A percentile compares a stretch with the other conserved stretches of the same genome.
Evolutionary conservation across 75 land plant genomes (phyloP).

Genomic region (Adiantum capillusveneris): DNA sequence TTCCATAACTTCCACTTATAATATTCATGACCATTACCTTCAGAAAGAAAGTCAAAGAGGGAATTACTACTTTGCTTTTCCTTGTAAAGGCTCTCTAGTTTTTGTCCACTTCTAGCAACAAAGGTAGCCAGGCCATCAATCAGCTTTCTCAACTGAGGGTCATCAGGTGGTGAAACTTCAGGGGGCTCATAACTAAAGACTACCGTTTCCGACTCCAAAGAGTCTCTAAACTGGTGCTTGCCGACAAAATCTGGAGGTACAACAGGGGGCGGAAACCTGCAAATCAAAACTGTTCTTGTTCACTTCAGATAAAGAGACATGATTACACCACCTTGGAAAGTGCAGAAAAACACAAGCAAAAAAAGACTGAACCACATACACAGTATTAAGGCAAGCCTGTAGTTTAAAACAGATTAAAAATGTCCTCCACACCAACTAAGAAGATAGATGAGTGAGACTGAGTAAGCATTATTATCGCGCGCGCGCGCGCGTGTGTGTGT

Average conservation of each 20-base stretch:
- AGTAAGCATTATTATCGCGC: no score
- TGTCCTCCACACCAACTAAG: no score
- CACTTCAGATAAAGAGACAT: no score
- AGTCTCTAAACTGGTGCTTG: constrained; percentile 46
- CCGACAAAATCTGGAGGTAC: constrained; percentile 66
- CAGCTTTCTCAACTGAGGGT: constrained; percentile 49
- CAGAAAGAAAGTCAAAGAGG: constrained; percentile 65
- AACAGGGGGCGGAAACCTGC: constrained; percentile 77
- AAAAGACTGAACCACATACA: no score
- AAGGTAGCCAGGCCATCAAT: constrained; percentile 89
- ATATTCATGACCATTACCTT: constrained; percentile 77
- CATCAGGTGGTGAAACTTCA: constrained; percentile 69
- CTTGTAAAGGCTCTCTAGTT: constrained; percentile 74
- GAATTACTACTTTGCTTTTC: constrained; percentile 81
- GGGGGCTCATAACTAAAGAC: constrained; percentile 42
- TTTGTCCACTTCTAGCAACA: constrained; percentile 77
- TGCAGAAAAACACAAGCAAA: no score
- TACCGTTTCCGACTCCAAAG: constrained; percentile 32
- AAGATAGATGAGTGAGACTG: no score
- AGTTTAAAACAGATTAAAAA: no score
- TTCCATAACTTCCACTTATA: constrained; percentile 91
- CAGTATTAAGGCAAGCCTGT: no score
- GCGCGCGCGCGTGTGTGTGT: no score
- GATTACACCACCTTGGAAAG: no score
- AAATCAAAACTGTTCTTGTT: constrained; percentile 2